Evolutionary conservation across 116 monocot species (phyloP).

Genomic region (Cymodocea nodosa): DNA sequence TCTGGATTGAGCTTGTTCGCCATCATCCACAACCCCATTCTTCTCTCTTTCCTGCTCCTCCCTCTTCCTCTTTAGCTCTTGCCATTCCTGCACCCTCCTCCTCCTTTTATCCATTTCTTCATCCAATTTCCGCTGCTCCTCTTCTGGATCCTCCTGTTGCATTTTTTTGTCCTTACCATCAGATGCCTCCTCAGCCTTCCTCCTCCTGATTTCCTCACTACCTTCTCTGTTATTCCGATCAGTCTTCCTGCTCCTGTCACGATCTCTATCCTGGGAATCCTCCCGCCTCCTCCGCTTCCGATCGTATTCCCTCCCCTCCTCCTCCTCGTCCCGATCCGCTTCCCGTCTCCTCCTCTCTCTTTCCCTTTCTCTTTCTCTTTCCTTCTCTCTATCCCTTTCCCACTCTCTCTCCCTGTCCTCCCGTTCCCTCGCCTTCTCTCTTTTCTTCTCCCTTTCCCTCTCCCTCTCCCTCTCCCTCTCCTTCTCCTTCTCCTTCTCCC

Average conservation of each 20-base stretch:
- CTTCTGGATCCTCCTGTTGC: conserved; percentile 49
- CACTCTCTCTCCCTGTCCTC: conserved; percentile 3
- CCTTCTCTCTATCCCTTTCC: conserved; percentile 2
- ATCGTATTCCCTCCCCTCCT: conserved; percentile 23
- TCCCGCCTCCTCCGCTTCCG: conserved; percentile 31
- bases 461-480: conserved; percentile 4
- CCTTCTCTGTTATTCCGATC: conserved; percentile 19
- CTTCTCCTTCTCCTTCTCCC: conserved; percentile 2
- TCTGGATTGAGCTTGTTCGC: conserved; percentile 26
- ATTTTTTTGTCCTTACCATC: conserved; percentile 23
- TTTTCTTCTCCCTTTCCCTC: conserved; percentile 1
- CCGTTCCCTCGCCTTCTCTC: background rate
- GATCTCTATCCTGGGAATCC: conserved; percentile 13
- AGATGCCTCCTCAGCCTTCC: conserved; percentile 9
- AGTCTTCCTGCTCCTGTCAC: conserved; percentile 12
- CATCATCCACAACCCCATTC: conserved; percentile 12
- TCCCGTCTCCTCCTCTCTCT: conserved; percentile 11
- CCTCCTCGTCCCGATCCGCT: conserved; percentile 7
- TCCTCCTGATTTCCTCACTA: conserved; percentile 15
- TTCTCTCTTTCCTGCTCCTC: conserved; percentile 45
- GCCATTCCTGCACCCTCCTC: conserved; percentile 90
- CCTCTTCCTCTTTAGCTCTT: conserved; percentile 66
- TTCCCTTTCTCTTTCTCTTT: conserved; percentile 5
- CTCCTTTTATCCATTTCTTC: conserved; percentile 92
- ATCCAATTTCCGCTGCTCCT: conserved; percentile 79